These are phyloP conservation scores for Akanthomyces dipterigenus DNA, from an alignment of 2,329 filamentous ascomycete species.

Conservation along the genomic window DNA sequence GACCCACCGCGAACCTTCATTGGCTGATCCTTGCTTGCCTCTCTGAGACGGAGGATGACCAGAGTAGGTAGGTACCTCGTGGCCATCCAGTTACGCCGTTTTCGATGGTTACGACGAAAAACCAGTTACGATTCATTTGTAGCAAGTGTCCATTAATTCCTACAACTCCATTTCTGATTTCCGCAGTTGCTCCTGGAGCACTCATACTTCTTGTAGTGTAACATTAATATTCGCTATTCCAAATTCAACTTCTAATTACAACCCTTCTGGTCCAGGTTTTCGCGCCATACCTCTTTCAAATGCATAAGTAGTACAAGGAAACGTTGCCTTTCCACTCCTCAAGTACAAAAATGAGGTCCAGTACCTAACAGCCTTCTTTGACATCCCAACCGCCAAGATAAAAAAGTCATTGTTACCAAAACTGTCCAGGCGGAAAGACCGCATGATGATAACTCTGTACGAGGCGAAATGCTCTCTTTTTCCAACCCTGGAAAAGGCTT, in stretches of 20 bases:
- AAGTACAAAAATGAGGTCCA: neutral
- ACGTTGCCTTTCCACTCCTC: neutral
- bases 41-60: too few relatives aligned
- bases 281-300: neutral
- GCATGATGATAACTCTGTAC: neutral
- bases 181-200: too few relatives aligned
- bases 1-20: neutral
- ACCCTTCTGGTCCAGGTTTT: neutral
- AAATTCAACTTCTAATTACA: conserved; percentile 9
- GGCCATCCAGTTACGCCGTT: neutral
- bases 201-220: neutral
- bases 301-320: neutral
- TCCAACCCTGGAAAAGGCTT: neutral
- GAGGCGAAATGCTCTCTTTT: neutral
- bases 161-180: too few relatives aligned
- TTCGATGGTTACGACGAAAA: too few relatives aligned
- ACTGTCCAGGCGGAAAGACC: neutral
- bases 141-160: too few relatives aligned
- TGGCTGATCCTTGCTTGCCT: neutral
- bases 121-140: too few relatives aligned
- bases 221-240: conserved; percentile 8
- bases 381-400: neutral
- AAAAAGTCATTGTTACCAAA: neutral
- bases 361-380: neutral
- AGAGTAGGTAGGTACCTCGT: too few relatives aligned